Evolutionary conservation across 2,329 filamentous ascomycete genomes (phyloP).

Genomic region (Fusarium xyrophilum): DNA sequence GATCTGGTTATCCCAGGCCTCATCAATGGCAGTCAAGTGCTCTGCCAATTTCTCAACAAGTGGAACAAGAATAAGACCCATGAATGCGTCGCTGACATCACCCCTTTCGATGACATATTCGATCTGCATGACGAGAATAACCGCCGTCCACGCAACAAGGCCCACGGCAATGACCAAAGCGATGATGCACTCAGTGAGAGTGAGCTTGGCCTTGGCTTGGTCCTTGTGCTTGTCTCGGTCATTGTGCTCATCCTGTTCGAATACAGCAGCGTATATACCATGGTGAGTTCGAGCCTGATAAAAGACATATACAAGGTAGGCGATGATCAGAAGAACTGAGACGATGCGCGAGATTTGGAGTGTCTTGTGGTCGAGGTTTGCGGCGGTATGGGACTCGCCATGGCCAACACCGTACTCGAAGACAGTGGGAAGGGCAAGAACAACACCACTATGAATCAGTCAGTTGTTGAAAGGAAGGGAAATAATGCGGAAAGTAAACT

Average conservation of each 20-base stretch:
- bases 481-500: constrained; percentile 46
- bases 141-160: constrained; percentile 75
- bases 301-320: constrained; percentile 70
- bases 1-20: constrained; percentile 84
- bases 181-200: constrained; percentile 73
- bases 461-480: constrained; percentile 42
- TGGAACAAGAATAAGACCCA: constrained; percentile 78
- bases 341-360: constrained; percentile 74
- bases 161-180: constrained; percentile 69
- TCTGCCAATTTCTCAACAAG: constrained; percentile 88
- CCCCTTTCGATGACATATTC: constrained; percentile 59
- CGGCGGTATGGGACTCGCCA: constrained; percentile 28
- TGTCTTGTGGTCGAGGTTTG: constrained; percentile 58
- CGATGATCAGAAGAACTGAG: constrained; percentile 72
- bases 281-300: constrained; percentile 83
- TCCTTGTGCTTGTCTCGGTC: constrained; percentile 71
- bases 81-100: constrained; percentile 59
- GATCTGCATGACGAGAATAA: constrained; percentile 77
- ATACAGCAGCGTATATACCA: constrained; percentile 76
- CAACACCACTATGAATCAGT: constrained; percentile 44
- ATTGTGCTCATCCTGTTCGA: constrained; percentile 72
- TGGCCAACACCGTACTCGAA: constrained; percentile 58
- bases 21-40: constrained; percentile 82
- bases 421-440: constrained; percentile 58
- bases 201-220: constrained; percentile 69